Evolutionary conservation across 1,139 yeast genomes (phyloP).

Genomic region (Geotrichum europaeum): DNA sequence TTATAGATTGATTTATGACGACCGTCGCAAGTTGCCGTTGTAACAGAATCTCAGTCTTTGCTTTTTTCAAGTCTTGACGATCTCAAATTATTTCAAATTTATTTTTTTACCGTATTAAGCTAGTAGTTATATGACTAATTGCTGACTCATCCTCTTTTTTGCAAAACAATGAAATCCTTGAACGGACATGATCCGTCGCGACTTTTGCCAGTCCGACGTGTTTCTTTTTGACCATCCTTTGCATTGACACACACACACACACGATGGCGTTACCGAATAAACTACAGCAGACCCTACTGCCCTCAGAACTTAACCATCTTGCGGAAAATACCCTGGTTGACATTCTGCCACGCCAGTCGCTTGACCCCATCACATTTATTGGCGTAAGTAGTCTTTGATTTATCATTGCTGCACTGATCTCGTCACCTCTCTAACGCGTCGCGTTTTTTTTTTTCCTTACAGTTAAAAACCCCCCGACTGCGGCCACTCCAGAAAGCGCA

Average conservation of each 20-base stretch:
- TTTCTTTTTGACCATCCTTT: background rate
- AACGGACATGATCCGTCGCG: background rate
- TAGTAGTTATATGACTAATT: too few relatives aligned
- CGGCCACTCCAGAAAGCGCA: slow-evolving; percentile 64
- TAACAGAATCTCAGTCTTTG: too few relatives aligned
- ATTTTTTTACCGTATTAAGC: background rate
- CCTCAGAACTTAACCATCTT: slow-evolving; percentile 73
- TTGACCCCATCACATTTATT: slow-evolving; percentile 57
- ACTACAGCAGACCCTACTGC: slow-evolving; percentile 55
- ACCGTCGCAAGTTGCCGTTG: too few relatives aligned
- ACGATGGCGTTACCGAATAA: slow-evolving; percentile 61
- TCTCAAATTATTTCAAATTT: too few relatives aligned
- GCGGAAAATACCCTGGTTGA: slow-evolving; percentile 75
- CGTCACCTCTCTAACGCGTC: background rate
- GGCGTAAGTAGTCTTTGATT: slow-evolving; percentile 42
- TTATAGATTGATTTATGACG: too few relatives aligned
- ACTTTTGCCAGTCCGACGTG: background rate
- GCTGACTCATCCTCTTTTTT: background rate
- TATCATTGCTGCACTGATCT: background rate
- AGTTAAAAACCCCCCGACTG: slow-evolving; percentile 41
- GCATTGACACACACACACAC: background rate
- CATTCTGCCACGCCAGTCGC: slow-evolving; percentile 68
- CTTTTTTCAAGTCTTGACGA: too few relatives aligned
- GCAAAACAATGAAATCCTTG: background rate
- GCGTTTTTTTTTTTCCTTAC: background rate